Evolutionary conservation across 148 eudicot species (phyloP), one percentile per base, ranked within the genome.

Genomic region (Polygonum aviculare): DNA sequence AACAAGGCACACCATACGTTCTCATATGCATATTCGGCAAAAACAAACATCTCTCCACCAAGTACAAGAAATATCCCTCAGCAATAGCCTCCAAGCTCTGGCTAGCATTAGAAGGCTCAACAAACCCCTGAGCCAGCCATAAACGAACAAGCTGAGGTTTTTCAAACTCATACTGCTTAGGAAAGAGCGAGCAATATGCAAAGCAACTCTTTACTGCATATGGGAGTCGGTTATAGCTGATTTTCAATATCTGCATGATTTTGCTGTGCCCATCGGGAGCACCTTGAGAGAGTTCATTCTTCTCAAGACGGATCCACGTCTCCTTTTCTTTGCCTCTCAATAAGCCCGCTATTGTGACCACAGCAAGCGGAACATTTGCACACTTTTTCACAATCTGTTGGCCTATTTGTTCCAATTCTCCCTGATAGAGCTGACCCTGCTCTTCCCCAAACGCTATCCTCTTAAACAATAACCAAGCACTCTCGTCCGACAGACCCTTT

Each of bases 141-240:
- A 83, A 72, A 0, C 18, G 12, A 4, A 70, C 39, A 36, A 83
- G 40, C 6, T 0, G 2, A 40, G 54, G 73, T 55, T 77, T 82
- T 9, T 76, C 63, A 12, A 82, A 76, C n/a, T 62, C 48, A 55
- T 35, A 69, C 15, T 59, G 69, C 54, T 59, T 79, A 0, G 79
- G 82, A 48, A 79, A 82, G 21, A 79, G 22, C 0, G 80, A 75
- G 47, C 73, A 82, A 77, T 54, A 82, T 12, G 10, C 31, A 21
- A 82, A 73, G 60, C 84, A 79, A 67, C 75, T 26, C 40, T 76
- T 74, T 1, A 82, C 38, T 3, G 26, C n/a, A 6, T 63, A 16
- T 0, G 57, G 31, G 40, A 80, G 80, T 36, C 83, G 36, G 7
- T 77, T 51, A 67, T 87, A 87, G 72, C 83, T 86, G 40, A 86